These are phyloP conservation scores for Annulohypoxylon truncatum DNA, from an alignment of 2,329 filamentous ascomycete species.

Conservation along the genomic window DNA sequence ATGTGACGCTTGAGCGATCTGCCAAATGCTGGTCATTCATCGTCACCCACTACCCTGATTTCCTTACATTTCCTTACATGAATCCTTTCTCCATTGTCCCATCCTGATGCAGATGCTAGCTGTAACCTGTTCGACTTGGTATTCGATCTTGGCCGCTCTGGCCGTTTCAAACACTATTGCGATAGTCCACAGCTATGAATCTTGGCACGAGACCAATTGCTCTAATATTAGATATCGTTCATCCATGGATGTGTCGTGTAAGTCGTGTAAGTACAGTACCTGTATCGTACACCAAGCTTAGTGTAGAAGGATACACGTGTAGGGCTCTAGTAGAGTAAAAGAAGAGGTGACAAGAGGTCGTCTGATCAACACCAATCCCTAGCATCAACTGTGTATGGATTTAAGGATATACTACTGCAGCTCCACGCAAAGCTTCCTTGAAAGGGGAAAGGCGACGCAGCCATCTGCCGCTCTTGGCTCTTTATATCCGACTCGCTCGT, in stretches of 20 bases:
- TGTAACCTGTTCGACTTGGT: slow-evolving; percentile 12
- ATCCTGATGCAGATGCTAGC: slow-evolving; percentile 25
- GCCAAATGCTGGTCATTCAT: slow-evolving; percentile 28
- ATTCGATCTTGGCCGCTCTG: slow-evolving; percentile 34
- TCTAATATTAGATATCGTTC: slow-evolving; percentile 19
- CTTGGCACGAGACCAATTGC: slow-evolving; percentile 23
- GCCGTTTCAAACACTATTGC: slow-evolving; percentile 27
- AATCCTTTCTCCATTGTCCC: background rate
- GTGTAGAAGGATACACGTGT: background rate
- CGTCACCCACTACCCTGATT: background rate
- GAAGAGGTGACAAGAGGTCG: slow-evolving; percentile 17
- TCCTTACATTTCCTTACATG: background rate
- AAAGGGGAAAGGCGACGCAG: slow-evolving; percentile 19
- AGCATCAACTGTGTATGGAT: slow-evolving; percentile 3
- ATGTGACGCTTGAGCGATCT: slow-evolving; percentile 24
- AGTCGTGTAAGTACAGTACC: background rate
- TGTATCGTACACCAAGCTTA: background rate
- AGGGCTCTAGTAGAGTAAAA: background rate
- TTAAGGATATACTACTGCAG: background rate
- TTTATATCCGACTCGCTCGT: slow-evolving; percentile 30
- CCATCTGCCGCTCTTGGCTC: slow-evolving; percentile 39
- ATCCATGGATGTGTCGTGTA: background rate
- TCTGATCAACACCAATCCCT: slow-evolving; percentile 23
- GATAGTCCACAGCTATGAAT: slow-evolving; percentile 16
- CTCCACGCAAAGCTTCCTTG: slow-evolving; percentile 20